Conservation (phyloP, 805 yeast species). For the Metschnikowia amazonensis region DNA sequence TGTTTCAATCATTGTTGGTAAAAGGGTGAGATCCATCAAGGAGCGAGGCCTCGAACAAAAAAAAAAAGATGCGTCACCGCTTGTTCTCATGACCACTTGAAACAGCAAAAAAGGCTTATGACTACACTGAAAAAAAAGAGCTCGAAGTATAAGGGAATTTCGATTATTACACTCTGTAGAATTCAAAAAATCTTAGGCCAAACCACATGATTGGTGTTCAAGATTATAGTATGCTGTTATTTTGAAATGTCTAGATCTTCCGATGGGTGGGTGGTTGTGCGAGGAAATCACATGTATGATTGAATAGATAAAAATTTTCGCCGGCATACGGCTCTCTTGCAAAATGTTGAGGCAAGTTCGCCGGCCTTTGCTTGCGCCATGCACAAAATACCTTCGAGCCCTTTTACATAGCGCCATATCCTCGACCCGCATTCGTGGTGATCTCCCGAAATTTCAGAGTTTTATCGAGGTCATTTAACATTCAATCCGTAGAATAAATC, state of each 20-base stretch:
- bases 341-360: not conserved
- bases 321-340: not conserved
- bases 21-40: not conserved
- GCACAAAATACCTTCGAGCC: too few species aligned
- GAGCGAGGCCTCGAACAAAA: not conserved
- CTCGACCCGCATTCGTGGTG: not conserved
- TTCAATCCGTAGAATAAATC: too few species aligned
- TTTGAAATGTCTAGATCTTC: not conserved
- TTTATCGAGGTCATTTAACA: too few species aligned
- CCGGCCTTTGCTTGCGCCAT: not conserved
- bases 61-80: not conserved
- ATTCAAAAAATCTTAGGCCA: too few species aligned
- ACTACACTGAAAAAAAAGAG: not conserved
- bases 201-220: too few species aligned
- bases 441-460: too few species aligned
- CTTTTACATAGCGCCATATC: not conserved
- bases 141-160: not conserved
- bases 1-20: not conserved
- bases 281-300: not conserved
- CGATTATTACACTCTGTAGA: not conserved
- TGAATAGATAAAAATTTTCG: constrained; percentile 2
- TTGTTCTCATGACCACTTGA: not conserved
- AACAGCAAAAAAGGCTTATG: not conserved
- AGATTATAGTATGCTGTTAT: too few species aligned
- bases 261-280: too few species aligned